Evolutionary conservation across 257 asterid genomes (phyloP), one percentile per base, ranked within the genome.

Genomic region (Plantago ovata): DNA sequence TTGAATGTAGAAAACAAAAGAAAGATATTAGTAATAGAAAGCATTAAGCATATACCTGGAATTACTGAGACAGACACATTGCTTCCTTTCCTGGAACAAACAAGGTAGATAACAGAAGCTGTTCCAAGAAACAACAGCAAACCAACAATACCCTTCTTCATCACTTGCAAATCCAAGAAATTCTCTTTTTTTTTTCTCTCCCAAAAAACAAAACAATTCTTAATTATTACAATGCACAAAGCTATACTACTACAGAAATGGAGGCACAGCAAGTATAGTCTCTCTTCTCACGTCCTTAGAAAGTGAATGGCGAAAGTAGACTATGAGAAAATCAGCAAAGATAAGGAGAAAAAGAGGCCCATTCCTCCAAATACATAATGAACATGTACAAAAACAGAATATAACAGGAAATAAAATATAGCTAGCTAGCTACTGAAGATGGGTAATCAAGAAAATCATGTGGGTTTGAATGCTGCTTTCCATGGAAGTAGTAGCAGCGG

Each of bases 91-190:
- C 56, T 58, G 54, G 52, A 58, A 64, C 40, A 51, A 43, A 62
- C 70, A 58, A 59, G 58, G 63, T 40, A 68, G 64, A 64, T 13
- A 61, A 64, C 41, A 67, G 68, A 63, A 77, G 63, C 48, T 54
- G 79, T 51, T 56, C 71, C 74, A 44, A 70, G 55, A 19, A 77
- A 64, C 69, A 76, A 63, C 66, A 77, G 19, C 42, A 60, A 28
- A 41, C 79, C 76, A 66, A 62, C 76, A 66, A 62, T 48, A 63
- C 18, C 59, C 74, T 65, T 73, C 82, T 72, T 76, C 48, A 15
- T 61, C 15, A 39, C n/a, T n/a, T 14, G 10, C 52, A 61, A 38
- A 19, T 23, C 38, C 16, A 3, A 1, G 0, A 15, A n/a, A n/a
- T n/a, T n/a, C n/a, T n/a, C n/a, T n/a, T n/a, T 23, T 50, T 16